Conservation (phyloP, 2,329 filamentous ascomycete species). For the Niveomyces coronatus region DNA sequence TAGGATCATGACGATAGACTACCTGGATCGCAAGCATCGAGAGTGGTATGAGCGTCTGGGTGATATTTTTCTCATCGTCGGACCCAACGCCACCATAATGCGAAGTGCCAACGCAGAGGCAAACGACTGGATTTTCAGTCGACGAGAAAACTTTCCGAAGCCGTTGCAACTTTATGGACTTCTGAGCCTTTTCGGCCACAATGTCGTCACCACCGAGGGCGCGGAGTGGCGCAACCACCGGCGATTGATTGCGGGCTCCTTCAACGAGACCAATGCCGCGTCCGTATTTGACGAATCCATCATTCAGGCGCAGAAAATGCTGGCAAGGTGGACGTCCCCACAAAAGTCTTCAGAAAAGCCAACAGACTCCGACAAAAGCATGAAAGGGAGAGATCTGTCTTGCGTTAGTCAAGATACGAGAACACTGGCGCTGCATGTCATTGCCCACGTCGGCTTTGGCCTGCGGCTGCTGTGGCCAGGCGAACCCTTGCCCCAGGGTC, state of each 20-base stretch:
- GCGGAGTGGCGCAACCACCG: slow-evolving; percentile 61
- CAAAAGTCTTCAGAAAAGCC: slow-evolving; percentile 18
- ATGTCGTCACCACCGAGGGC: slow-evolving; percentile 62
- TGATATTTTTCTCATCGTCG: slow-evolving; percentile 55
- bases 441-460: slow-evolving; percentile 62
- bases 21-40: slow-evolving; percentile 45
- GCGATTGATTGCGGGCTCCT: slow-evolving; percentile 59
- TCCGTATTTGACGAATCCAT: slow-evolving; percentile 55
- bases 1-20: slow-evolving; percentile 49
- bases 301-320: slow-evolving; percentile 50
- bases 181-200: slow-evolving; percentile 50
- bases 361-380: not conserved
- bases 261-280: slow-evolving; percentile 66
- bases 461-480: slow-evolving; percentile 52
- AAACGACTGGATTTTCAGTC: slow-evolving; percentile 53
- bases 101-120: slow-evolving; percentile 54
- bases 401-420: slow-evolving; percentile 56
- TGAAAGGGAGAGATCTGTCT: slow-evolving; percentile 33
- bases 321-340: slow-evolving; percentile 44
- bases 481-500: slow-evolving; percentile 36
- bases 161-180: slow-evolving; percentile 25
- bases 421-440: slow-evolving; percentile 45
- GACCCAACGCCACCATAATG: slow-evolving; percentile 42
- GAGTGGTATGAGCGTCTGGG: slow-evolving; percentile 48
- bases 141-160: slow-evolving; percentile 58